Conservation (phyloP, 148 eudicot genomes). For the Chenopodium berlandieri region DNA sequence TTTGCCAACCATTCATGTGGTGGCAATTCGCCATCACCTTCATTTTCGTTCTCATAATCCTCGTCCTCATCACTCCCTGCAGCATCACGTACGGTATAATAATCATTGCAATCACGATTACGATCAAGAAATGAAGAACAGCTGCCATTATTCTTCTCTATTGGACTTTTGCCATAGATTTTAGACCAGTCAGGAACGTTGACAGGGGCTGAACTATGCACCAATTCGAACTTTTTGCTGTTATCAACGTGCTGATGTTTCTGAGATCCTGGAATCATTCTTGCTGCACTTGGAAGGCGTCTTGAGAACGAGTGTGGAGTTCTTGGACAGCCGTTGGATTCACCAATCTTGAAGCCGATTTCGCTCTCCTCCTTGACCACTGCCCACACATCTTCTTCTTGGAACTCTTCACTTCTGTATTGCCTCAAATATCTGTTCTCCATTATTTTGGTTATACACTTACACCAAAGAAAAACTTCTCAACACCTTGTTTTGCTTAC, state of each 20-base stretch:
- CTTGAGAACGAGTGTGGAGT: slow-evolving; percentile 32
- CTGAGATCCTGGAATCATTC: slow-evolving; percentile 46
- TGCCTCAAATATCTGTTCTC: slow-evolving; percentile 40
- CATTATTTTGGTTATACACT: slow-evolving; percentile 16
- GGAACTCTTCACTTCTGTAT: slow-evolving; percentile 50
- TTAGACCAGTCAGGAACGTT: slow-evolving; percentile 80
- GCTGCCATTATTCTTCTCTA: slow-evolving; percentile 14
- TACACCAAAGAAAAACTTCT: not conserved
- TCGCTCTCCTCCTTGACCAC: slow-evolving; percentile 17
- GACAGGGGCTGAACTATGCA: slow-evolving; percentile 62
- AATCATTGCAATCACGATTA: slow-evolving; percentile 7
- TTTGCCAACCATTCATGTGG: slow-evolving; percentile 75
- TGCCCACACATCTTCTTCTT: slow-evolving; percentile 74
- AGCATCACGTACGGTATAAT: not conserved
- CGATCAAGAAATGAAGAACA: slow-evolving; percentile 26
- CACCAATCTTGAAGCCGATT: slow-evolving; percentile 5
- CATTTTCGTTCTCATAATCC: slow-evolving; percentile 32
- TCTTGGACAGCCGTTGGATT: not conserved
- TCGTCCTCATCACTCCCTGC: slow-evolving; percentile 15
- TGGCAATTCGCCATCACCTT: slow-evolving; percentile 41
- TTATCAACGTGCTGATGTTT: slow-evolving; percentile 9
- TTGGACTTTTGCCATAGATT: slow-evolving; percentile 46
- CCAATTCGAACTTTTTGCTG: slow-evolving; percentile 23
- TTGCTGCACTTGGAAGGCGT: slow-evolving; percentile 46
- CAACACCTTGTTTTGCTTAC: not conserved